These are phyloP conservation scores for Teratosphaeria nubilosa DNA, from an alignment of 2,329 filamentous ascomycete species.

Conservation along the genomic window DNA sequence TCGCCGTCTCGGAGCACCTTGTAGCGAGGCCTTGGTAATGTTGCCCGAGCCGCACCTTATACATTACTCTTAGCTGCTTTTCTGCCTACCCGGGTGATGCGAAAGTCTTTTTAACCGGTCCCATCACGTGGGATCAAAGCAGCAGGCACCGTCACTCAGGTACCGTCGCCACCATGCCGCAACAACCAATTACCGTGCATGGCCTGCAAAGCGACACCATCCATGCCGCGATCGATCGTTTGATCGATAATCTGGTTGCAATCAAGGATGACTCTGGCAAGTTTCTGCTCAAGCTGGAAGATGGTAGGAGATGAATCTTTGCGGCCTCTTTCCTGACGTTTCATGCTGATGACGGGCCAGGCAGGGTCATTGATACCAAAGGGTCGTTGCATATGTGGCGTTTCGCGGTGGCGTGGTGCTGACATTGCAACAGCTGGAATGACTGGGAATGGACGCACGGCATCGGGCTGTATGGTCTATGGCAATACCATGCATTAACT, in stretches of 20 bases:
- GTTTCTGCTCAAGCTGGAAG: slow-evolving; percentile 59
- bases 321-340: not conserved
- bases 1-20: not conserved
- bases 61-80: not conserved
- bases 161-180: slow-evolving; percentile 27
- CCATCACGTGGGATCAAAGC: not conserved
- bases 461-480: slow-evolving; percentile 69
- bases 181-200: slow-evolving; percentile 22
- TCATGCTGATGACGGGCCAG: not conserved
- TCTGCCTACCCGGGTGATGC: not conserved
- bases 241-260: slow-evolving; percentile 66
- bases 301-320: slow-evolving; percentile 39
- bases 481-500: slow-evolving; percentile 69
- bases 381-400: slow-evolving; percentile 19
- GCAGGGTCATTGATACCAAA: slow-evolving; percentile 68
- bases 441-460: slow-evolving; percentile 60
- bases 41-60: not conserved
- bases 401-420: not conserved
- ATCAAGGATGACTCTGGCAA: slow-evolving; percentile 66
- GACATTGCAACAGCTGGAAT: slow-evolving; percentile 49
- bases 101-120: not conserved
- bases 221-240: slow-evolving; percentile 49
- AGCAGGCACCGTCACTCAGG: not conserved
- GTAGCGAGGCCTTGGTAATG: not conserved
- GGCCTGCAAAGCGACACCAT: slow-evolving; percentile 35